phyloP scores from a whole-genome alignment of 2,329 filamentous ascomycete genomes.

The Lachnellula subtilissima region DNA sequence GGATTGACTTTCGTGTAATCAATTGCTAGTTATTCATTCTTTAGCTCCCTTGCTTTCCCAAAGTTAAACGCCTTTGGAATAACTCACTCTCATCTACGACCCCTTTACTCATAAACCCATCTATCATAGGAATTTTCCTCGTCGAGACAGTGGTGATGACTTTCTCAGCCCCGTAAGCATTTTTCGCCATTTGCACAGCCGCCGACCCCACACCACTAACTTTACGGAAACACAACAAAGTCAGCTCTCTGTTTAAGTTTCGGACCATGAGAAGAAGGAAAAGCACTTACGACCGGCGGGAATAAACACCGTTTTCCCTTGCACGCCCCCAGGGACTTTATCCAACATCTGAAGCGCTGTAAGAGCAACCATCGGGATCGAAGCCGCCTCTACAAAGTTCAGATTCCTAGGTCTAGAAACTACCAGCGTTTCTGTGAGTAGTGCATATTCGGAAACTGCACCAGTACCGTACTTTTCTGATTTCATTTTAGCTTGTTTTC shows the following conservation, averaged over 20 bases:
- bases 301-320: constrained; percentile 35
- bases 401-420: constrained; percentile 35
- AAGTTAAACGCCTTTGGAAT: too few relatives aligned
- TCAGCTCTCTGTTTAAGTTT: not conserved
- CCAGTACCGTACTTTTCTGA: constrained; percentile 14
- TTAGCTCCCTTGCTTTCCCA: too few relatives aligned
- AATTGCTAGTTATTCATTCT: too few relatives aligned
- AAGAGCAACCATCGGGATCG: constrained; percentile 35
- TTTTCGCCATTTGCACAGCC: too few relatives aligned
- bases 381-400: constrained; percentile 36
- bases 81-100: too few relatives aligned
- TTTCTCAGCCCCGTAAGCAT: too few relatives aligned
- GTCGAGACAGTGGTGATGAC: too few relatives aligned
- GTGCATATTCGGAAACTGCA: constrained; percentile 16
- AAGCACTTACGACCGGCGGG: constrained; percentile 30
- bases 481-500: not conserved
- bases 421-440: constrained; percentile 27
- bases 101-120: too few relatives aligned
- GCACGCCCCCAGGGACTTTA: constrained; percentile 33
- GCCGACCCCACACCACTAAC: too few relatives aligned
- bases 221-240: too few relatives aligned
- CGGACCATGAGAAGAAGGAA: not conserved
- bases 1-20: too few relatives aligned
- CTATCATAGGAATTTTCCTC: too few relatives aligned
- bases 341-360: constrained; percentile 35